Evolutionary conservation across 441 rosid genomes (phyloP), one percentile per base, ranked within the genome.

Genomic region (Erodium trifolium): DNA sequence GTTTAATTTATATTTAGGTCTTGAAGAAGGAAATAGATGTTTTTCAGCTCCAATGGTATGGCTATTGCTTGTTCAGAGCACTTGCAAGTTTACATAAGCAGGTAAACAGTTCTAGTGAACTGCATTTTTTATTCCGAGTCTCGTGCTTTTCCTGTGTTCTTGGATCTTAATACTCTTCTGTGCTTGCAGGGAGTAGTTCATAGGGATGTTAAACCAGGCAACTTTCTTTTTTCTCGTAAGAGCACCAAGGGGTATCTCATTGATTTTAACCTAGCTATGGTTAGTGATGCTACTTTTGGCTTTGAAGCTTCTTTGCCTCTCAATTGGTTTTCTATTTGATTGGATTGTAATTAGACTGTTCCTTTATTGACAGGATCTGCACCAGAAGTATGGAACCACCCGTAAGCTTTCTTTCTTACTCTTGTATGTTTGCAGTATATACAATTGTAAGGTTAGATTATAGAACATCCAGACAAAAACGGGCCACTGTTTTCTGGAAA

Each of bases 121-220:
- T 55, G 34, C 34, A 31, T 17, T 53, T 68, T 69, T 62, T 41
- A 55, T 72, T 67, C 49, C 23, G 67, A 63, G 68, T 69, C 68
- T 7, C 71, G 59, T 53, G 63, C 68, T 63, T 62, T 29, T 68
- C 12, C 51, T 68, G 39, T 60, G 53, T 60, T 65, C 16, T 67
- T 16, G 70, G 57, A 34, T 70, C 35, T 27, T 62, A 53, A 8
- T 47, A 23, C 45, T 41, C 68, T 17, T 72, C 47, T 69, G 73
- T 69, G 23, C 66, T 47, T 68, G 64, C 83, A 92, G 99, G 96
- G 92, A 68, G 70, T 86, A 78, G 93, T 90, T 82, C 99, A 95
- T 43, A 90, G 95, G 78, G 99, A 95, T 85, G 95, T 95, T 66
- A 95, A 95, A 75, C 98, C 99, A 41, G 99, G 93, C 67, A 92